These are phyloP conservation scores for Microdochium nivale DNA, from an alignment of 2,329 filamentous ascomycete genomes.

Conservation along the genomic window DNA sequence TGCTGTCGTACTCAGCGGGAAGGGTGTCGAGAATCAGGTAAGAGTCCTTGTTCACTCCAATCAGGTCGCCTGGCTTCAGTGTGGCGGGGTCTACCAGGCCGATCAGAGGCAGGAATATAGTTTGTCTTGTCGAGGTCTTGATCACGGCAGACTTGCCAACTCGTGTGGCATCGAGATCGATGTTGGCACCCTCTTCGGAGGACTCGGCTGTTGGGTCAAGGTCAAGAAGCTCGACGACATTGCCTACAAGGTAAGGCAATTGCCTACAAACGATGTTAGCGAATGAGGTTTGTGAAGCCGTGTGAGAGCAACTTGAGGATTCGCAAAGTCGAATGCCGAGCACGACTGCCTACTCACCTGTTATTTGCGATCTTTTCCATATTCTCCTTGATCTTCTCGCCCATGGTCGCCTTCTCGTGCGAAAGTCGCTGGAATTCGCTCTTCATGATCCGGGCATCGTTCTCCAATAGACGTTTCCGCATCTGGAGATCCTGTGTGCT, in stretches of 20 bases:
- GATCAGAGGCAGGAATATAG: slow-evolving; percentile 95
- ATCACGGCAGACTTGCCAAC: slow-evolving; percentile 98
- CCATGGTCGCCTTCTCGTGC: slow-evolving; percentile 94
- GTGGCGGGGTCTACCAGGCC: slow-evolving; percentile 93
- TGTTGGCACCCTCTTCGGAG: slow-evolving; percentile 95
- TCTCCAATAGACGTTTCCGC: slow-evolving; percentile 84
- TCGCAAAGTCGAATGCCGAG: not conserved
- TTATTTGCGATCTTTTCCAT: slow-evolving; percentile 99
- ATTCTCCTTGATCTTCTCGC: slow-evolving; percentile 98
- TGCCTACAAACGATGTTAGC: slow-evolving; percentile 50
- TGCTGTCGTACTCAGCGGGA: slow-evolving; percentile 95
- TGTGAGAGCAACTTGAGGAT: slow-evolving; percentile 7
- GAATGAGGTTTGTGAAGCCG: slow-evolving; percentile 2
- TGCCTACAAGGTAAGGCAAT: slow-evolving; percentile 95
- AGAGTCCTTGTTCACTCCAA: slow-evolving; percentile 98
- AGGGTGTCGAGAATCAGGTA: slow-evolving; percentile 95
- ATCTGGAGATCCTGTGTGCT: slow-evolving; percentile 93
- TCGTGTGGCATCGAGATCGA: slow-evolving; percentile 91
- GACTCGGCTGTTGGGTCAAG: slow-evolving; percentile 94
- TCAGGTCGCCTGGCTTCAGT: slow-evolving; percentile 90
- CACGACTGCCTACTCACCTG: slow-evolving; percentile 47
- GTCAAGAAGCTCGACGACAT: slow-evolving; percentile 94
- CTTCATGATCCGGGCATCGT: slow-evolving; percentile 97
- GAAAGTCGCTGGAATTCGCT: slow-evolving; percentile 90
- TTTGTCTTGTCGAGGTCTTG: slow-evolving; percentile 97